Base-by-base conservation (phyloP, 179 eudicot genomes). In the Silene noctiflora region DNA sequence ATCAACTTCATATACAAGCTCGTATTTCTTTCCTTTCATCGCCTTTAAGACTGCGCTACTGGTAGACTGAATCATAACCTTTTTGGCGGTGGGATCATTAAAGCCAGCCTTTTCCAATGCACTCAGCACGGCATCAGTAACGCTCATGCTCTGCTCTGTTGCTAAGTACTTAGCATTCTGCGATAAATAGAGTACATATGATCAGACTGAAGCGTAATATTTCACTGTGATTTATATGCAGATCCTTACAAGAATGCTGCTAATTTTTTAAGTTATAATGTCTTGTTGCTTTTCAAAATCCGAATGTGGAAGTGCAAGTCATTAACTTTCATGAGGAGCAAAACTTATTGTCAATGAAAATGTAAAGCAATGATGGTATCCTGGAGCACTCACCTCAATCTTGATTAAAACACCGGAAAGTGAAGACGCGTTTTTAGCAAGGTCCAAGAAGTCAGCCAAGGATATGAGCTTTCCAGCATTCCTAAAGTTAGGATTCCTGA, bases 161-260 rank as follows among this genome's bases (percentile, higher is more conserved):
- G 94, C 98, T 35, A 95, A 91, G 89, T 88, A 95, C 27, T 82
- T 83, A 70, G 99, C 99, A 81, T 91, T 81, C 99, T 95, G 89
- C 19, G 70, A 24, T 19, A 73, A 48, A 6, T 39, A 39, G 10
- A 39, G 46, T 35, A 35, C 6, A 35, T 35, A 35, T 35, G 8
- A 67, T 78, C 39, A 75, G 75, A 35, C 6, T 7, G 42, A 35
- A 35, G 42, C 42, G 42, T 29, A n/a, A n/a, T n/a, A n/a, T n/a
- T n/a, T n/a, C n/a, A n/a, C n/a, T n/a, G n/a, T n/a, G n/a, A n/a
- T n/a, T n/a, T n/a, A n/a, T n/a, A n/a, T n/a, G n/a, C n/a, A n/a
- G n/a, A n/a, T n/a, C n/a, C n/a, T n/a, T n/a, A n/a, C n/a, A n/a
- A n/a, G n/a, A n/a, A n/a, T n/a, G n/a, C n/a, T n/a, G n/a, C n/a